Conservation (phyloP, 2,329 filamentous ascomycete species). For the Coniochaeta prunicola region DNA sequence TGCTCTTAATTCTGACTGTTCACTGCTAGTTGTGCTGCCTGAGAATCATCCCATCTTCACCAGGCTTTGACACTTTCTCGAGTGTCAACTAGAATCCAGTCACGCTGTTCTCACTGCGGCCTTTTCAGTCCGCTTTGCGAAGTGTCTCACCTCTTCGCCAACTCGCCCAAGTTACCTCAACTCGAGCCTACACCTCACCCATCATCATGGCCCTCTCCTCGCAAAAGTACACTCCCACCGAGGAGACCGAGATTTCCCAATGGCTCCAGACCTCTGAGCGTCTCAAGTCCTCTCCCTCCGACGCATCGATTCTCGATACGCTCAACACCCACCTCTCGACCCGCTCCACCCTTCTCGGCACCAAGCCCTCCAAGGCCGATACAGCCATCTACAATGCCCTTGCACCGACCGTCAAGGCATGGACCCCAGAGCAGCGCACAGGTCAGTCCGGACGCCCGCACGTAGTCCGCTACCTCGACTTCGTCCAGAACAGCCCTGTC, state of each 20-base stretch:
- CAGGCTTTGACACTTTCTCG: constrained; percentile 1
- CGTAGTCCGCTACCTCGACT: constrained; percentile 86
- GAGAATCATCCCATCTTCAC: background rate
- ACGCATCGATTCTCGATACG: constrained; percentile 63
- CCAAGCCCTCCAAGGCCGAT: constrained; percentile 84
- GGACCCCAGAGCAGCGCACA: constrained; percentile 80
- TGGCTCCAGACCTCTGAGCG: constrained; percentile 76
- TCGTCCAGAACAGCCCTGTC: constrained; percentile 83
- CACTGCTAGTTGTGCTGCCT: background rate
- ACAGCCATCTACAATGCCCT: constrained; percentile 75
- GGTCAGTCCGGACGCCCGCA: constrained; percentile 85
- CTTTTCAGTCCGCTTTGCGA: constrained; percentile 25
- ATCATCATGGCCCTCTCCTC: constrained; percentile 61
- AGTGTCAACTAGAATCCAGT: constrained; percentile 7
- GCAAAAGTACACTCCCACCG: constrained; percentile 65
- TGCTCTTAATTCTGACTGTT: background rate
- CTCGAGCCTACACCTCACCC: constrained; percentile 24
- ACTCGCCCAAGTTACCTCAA: constrained; percentile 24
- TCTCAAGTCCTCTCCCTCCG: constrained; percentile 53
- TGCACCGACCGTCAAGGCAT: constrained; percentile 67
- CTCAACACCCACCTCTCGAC: constrained; percentile 84
- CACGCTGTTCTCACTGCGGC: constrained; percentile 40
- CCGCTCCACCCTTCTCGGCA: constrained; percentile 81
- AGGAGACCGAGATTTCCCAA: constrained; percentile 82
- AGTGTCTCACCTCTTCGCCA: constrained; percentile 26